A percentile compares a stretch with the other conserved stretches of the same genome.
Conservation (phyloP, 2,329 filamentous ascomycete genomes). For the Cercospora canescens region DNA sequence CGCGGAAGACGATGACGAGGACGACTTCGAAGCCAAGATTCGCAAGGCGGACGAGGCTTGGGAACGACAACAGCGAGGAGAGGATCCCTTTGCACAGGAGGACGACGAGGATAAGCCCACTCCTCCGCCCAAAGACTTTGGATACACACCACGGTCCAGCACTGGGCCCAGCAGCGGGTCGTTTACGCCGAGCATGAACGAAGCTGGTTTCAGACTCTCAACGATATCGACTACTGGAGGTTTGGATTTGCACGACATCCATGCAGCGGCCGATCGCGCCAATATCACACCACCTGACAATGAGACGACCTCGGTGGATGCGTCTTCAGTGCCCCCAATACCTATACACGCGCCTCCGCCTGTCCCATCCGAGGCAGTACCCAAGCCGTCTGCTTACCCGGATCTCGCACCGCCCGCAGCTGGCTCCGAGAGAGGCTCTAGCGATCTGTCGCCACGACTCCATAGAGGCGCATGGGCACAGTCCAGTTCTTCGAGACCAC, state of each 20-base stretch:
- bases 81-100: slow-evolving; percentile 22
- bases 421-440: slow-evolving; percentile 30
- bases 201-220: slow-evolving; percentile 32
- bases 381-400: slow-evolving; percentile 25
- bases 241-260: slow-evolving; percentile 41
- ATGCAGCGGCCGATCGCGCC: slow-evolving; percentile 27
- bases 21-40: slow-evolving; percentile 34
- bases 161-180: slow-evolving; percentile 28
- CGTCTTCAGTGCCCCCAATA: slow-evolving; percentile 38
- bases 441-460: slow-evolving; percentile 32
- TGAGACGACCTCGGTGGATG: slow-evolving; percentile 15
- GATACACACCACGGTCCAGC: slow-evolving; percentile 38
- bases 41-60: slow-evolving; percentile 35
- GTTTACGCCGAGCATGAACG: slow-evolving; percentile 22
- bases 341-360: slow-evolving; percentile 51
- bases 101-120: slow-evolving; percentile 40
- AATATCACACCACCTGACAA: slow-evolving; percentile 18
- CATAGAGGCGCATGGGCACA: slow-evolving; percentile 29
- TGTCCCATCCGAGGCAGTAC: slow-evolving; percentile 32
- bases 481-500: slow-evolving; percentile 25
- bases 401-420: slow-evolving; percentile 27
- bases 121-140: slow-evolving; percentile 46
- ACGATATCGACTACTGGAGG: slow-evolving; percentile 35
- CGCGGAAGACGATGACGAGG: slow-evolving; percentile 24
- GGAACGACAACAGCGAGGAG: slow-evolving; percentile 32